phyloP scores from a whole-genome alignment of 495 filamentous ascomycete genomes.

The Parathielavia hyrcaniae region DNA sequence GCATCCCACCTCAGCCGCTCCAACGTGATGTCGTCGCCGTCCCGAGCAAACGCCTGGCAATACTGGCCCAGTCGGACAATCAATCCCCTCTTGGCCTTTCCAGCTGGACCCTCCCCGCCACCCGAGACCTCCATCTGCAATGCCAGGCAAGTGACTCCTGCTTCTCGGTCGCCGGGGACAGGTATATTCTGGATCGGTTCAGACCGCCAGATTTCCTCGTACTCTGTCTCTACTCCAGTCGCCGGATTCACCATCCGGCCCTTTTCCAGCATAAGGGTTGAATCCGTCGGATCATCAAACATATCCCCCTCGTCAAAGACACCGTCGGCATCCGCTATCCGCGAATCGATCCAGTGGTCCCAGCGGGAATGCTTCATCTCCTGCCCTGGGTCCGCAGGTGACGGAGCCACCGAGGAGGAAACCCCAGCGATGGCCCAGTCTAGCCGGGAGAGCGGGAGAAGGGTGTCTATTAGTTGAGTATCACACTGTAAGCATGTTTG shows the following conservation, averaged over 20 bases:
- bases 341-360: constrained; percentile 50
- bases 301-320: constrained; percentile 49
- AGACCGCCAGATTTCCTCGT: constrained; percentile 50
- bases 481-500: background rate
- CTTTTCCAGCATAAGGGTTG: constrained; percentile 41
- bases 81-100: constrained; percentile 35
- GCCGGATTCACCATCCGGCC: constrained; percentile 46
- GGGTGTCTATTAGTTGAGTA: background rate
- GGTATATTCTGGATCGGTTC: constrained; percentile 26
- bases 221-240: constrained; percentile 38
- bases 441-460: constrained; percentile 21
- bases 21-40: constrained; percentile 33
- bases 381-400: background rate
- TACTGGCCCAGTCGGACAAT: constrained; percentile 44
- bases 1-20: constrained; percentile 42
- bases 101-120: background rate
- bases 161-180: constrained; percentile 12
- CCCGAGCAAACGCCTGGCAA: constrained; percentile 43
- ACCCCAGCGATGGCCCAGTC: constrained; percentile 54
- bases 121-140: background rate
- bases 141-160: constrained; percentile 1
- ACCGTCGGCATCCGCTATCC: constrained; percentile 29
- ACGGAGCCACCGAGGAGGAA: constrained; percentile 22
- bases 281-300: constrained; percentile 34
- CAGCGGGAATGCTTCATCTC: constrained; percentile 35